phyloP scores from a whole-genome alignment of 2,329 filamentous ascomycete genomes.

The Diatrype stigma region DNA sequence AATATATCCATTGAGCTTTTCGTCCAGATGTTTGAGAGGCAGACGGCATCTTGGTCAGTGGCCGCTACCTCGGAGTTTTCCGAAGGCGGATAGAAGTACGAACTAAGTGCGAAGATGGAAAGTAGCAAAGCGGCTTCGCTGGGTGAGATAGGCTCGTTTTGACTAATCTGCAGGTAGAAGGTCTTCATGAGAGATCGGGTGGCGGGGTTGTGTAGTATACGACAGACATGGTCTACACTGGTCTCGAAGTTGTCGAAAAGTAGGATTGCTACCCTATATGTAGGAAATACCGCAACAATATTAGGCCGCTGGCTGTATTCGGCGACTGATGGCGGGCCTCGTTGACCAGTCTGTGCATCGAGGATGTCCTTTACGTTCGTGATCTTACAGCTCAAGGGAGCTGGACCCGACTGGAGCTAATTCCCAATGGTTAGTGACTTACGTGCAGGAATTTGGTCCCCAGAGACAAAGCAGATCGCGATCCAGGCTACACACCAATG shows the following conservation, averaged over 20 bases:
- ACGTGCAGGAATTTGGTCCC: not conserved
- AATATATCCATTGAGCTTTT: constrained; percentile 11
- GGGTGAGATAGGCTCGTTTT: constrained; percentile 12
- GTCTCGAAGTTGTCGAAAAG: constrained; percentile 19
- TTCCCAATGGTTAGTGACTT: not conserved
- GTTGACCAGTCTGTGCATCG: constrained; percentile 1
- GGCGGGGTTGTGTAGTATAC: constrained; percentile 19
- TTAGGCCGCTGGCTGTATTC: not conserved
- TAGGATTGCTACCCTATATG: constrained; percentile 12
- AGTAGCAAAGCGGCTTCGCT: constrained; percentile 22
- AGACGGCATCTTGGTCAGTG: constrained; percentile 12
- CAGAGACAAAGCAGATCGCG: too few species aligned
- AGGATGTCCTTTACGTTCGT: constrained; percentile 10
- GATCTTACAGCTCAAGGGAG: constrained; percentile 11
- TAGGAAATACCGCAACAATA: constrained; percentile 10
- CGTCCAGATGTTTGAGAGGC: constrained; percentile 8
- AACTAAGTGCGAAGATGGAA: constrained; percentile 20
- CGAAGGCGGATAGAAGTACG: constrained; percentile 18
- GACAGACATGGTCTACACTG: constrained; percentile 16
- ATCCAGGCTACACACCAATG: constrained; percentile 4
- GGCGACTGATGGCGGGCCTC: not conserved
- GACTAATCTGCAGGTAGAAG: constrained; percentile 16
- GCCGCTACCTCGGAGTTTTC: constrained; percentile 12
- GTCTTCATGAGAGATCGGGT: constrained; percentile 17
- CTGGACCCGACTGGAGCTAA: constrained; percentile 15